A percentile compares a stretch with the other conserved stretches of the same genome.
These are phyloP conservation scores for Blastobotrys americana DNA, from an alignment of 805 yeast species.

Conservation along the genomic window DNA sequence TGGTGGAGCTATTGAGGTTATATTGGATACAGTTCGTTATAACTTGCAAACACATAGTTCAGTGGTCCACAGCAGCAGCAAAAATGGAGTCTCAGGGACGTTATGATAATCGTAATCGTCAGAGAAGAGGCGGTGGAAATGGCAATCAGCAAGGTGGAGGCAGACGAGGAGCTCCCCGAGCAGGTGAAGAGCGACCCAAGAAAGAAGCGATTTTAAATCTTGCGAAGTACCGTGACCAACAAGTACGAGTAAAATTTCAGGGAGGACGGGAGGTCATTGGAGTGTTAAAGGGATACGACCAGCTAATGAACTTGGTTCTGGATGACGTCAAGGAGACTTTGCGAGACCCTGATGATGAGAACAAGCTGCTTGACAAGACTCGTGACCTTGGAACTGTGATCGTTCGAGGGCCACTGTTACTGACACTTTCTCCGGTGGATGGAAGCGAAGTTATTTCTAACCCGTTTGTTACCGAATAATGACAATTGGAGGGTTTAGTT, in stretches of 20 bases:
- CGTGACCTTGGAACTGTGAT: constrained; percentile 73
- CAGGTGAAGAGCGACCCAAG: constrained; percentile 46
- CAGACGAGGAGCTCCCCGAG: constrained; percentile 15
- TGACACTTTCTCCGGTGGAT: constrained; percentile 61
- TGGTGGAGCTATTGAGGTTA: too few relatives aligned
- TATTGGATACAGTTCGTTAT: too few relatives aligned
- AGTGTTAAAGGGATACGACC: constrained; percentile 82
- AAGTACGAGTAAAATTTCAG: constrained; percentile 67
- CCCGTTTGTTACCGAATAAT: constrained; percentile 43
- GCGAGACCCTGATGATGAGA: constrained; percentile 60
- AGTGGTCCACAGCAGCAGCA: too few relatives aligned
- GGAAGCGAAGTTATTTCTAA: constrained; percentile 66
- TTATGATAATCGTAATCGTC: constrained; percentile 5
- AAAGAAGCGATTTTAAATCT: constrained; percentile 85
- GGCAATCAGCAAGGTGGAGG: constrained; percentile 11
- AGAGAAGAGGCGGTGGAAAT: constrained; percentile 1
- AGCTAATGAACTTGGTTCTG: constrained; percentile 76
- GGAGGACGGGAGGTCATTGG: constrained; percentile 88
- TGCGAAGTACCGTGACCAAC: constrained; percentile 63
- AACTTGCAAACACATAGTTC: too few relatives aligned
- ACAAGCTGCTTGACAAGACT: constrained; percentile 46
- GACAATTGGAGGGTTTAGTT: too few relatives aligned
- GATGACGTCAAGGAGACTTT: constrained; percentile 59
- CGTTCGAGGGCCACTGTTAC: constrained; percentile 74
- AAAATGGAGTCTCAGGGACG: constrained; percentile 8